These are phyloP conservation scores for Calonectria crousiana DNA, from an alignment of 2,329 filamentous ascomycete genomes.

Conservation along the genomic window DNA sequence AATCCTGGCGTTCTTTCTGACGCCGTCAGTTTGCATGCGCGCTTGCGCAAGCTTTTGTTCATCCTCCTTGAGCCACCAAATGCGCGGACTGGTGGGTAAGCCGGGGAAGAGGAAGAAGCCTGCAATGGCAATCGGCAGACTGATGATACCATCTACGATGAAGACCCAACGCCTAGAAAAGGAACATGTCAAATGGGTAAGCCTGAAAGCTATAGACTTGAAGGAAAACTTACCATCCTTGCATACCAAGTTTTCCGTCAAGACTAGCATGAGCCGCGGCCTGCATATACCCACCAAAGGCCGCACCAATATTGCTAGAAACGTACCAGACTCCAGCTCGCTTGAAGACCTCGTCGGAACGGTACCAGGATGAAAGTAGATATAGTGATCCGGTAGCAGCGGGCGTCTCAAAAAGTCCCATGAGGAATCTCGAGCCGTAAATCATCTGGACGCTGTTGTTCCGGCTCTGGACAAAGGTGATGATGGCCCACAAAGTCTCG, in stretches of 20 bases:
- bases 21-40: conserved; percentile 40
- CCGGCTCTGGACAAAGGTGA: conserved; percentile 23
- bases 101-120: conserved; percentile 47
- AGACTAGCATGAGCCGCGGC: conserved; percentile 33
- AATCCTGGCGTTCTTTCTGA: conserved; percentile 39
- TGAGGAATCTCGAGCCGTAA: conserved; percentile 32
- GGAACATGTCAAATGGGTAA: not conserved
- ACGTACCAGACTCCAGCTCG: conserved; percentile 63
- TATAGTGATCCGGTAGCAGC: conserved; percentile 42
- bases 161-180: conserved; percentile 48
- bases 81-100: conserved; percentile 37
- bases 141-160: conserved; percentile 51
- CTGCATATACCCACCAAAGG: conserved; percentile 36
- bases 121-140: conserved; percentile 42
- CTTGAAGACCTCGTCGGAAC: conserved; percentile 56
- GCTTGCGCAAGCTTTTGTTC: conserved; percentile 42
- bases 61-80: conserved; percentile 43
- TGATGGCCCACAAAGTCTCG: conserved; percentile 30
- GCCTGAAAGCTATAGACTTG: not conserved
- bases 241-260: conserved; percentile 28
- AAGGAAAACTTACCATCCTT: conserved; percentile 28
- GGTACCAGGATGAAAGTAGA: conserved; percentile 51
- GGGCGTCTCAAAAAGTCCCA: conserved; percentile 36
- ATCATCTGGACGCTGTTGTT: conserved; percentile 27
- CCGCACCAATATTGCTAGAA: conserved; percentile 31